These are phyloP conservation scores for Leptographium radiaticola DNA, from an alignment of 2,329 filamentous ascomycete genomes.

Conservation along the genomic window DNA sequence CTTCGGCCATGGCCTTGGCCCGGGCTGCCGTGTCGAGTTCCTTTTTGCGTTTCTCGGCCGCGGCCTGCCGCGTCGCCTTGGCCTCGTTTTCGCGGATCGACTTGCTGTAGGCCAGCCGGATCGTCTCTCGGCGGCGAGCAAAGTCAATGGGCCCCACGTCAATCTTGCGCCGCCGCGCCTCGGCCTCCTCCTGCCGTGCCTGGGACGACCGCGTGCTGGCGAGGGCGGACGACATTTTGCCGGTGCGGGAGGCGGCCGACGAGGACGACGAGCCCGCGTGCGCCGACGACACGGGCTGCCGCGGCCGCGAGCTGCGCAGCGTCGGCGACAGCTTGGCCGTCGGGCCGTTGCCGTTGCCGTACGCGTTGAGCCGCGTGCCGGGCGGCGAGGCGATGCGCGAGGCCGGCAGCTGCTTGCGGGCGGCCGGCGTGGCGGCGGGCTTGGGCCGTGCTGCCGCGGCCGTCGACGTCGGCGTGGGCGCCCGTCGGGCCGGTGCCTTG, in stretches of 20 bases:
- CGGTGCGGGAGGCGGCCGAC: neutral
- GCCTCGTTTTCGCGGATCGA: conserved; percentile 65
- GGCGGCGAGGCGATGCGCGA: conserved; percentile 29
- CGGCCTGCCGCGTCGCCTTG: conserved; percentile 37
- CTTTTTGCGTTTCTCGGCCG: conserved; percentile 39
- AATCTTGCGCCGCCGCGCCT: conserved; percentile 35
- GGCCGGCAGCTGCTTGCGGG: conserved; percentile 24
- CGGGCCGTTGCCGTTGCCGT: conserved; percentile 60
- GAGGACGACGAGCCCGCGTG: conserved; percentile 31
- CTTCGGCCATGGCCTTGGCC: conserved; percentile 26
- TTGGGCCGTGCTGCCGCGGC: conserved; percentile 21
- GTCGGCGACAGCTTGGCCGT: conserved; percentile 63
- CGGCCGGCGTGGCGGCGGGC: conserved; percentile 22
- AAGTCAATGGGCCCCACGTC: conserved; percentile 70
- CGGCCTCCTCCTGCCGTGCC: conserved; percentile 23
- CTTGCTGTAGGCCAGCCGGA: conserved; percentile 74
- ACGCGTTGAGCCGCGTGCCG: conserved; percentile 55
- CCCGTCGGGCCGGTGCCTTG: conserved; percentile 25
- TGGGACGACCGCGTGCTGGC: conserved; percentile 13
- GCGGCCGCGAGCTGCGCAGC: conserved; percentile 68
- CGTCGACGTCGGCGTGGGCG: conserved; percentile 13
- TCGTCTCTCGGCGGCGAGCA: conserved; percentile 66
- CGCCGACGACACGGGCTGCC: conserved; percentile 63
- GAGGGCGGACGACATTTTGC: neutral
- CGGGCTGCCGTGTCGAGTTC: conserved; percentile 34